Base-by-base conservation (phyloP, 2,329 filamentous ascomycete genomes). In the Thielaviopsis populi region DNA sequence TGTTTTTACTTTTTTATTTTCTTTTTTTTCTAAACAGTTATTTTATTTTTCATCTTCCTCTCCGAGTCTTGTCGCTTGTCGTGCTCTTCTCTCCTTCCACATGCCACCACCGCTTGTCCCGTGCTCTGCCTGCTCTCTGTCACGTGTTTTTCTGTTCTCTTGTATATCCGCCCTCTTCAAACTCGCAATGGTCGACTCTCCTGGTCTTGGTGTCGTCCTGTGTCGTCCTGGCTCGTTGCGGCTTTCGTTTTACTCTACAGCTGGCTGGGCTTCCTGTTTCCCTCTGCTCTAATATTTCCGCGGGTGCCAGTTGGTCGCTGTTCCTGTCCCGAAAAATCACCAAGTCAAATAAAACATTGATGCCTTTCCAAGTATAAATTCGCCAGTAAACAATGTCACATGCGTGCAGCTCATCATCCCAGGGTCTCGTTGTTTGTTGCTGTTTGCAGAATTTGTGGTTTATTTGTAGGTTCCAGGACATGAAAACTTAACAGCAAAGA, bases 1-100 rank as follows among this genome's bases (percentile, higher is more conserved):
- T 61, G 40, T 65, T 62, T 61, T 15, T 53, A 13, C 41, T 17
- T 33, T 43, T 41, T 33, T 46, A 24, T 59, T 46, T 56, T 27
- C 8, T 61, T 19, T 50, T 40, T 62, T 42, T 33, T 59, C 53
- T 61, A 22, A 30, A 27, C 33, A 2, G 17, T 43, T 61, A 24
- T 61, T 54, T 27, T 60, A 17, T 46, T 58, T 62, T 61, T 53
- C 48, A 17, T 48, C 33, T 59, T 42, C 24, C n/a, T 46, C 5
- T 17, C 46, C 37, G 27, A 48, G n/a, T 37, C 33, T 37, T 8
- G 3, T 37, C 33, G n/a, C n/a, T n/a, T 8, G 7, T 10, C 33
- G 7, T 37, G 33, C 33, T 8, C 6, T 8, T 37, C 33, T 33
- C 30, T 7, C 30, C 30, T 7, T 37, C 33, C 1, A 1, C 33